Conservation (phyloP, 768 basidiomycete genomes). For the Termitomyces sp. region DNA sequence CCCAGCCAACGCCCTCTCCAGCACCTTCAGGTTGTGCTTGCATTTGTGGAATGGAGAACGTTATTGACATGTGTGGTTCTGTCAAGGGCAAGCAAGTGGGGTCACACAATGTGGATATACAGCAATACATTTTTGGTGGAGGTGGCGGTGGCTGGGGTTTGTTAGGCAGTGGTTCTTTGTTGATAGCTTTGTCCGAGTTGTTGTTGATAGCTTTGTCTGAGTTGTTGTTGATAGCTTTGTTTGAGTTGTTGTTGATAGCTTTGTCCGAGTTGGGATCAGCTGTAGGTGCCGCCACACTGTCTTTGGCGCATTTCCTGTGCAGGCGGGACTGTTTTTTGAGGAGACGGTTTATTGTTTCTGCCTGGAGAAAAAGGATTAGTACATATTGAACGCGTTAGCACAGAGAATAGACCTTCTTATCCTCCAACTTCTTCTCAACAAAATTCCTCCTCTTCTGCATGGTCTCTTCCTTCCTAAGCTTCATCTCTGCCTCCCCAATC, state of each 20-base stretch:
- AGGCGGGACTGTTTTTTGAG: conserved; percentile 84
- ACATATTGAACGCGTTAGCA: background rate
- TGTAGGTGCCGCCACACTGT: conserved; percentile 17
- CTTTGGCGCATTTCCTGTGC: conserved; percentile 45
- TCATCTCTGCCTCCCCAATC: conserved; percentile 18
- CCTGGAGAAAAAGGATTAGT: conserved; percentile 33
- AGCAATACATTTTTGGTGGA: conserved; percentile 59
- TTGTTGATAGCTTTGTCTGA: too few relatives aligned
- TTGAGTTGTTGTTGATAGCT: too few relatives aligned
- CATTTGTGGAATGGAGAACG: conserved; percentile 60
- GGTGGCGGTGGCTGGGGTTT: background rate
- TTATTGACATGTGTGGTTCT: conserved; percentile 34
- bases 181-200: too few relatives aligned
- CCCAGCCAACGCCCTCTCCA: conserved; percentile 31
- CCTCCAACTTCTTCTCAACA: conserved; percentile 79
- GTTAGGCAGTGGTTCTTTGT: conserved; percentile 13
- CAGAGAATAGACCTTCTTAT: conserved; percentile 61
- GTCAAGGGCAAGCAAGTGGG: background rate
- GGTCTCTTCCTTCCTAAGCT: conserved; percentile 66
- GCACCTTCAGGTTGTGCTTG: too few relatives aligned
- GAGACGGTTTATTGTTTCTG: conserved; percentile 85
- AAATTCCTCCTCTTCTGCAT: conserved; percentile 79
- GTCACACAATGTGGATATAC: conserved; percentile 57
- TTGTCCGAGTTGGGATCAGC: conserved; percentile 31
- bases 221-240: too few relatives aligned